A percentile compares a stretch with the other conserved stretches of the same genome.
Conservation (phyloP, 2,329 filamentous ascomycete species). For the Aureobasidium vineae region DNA sequence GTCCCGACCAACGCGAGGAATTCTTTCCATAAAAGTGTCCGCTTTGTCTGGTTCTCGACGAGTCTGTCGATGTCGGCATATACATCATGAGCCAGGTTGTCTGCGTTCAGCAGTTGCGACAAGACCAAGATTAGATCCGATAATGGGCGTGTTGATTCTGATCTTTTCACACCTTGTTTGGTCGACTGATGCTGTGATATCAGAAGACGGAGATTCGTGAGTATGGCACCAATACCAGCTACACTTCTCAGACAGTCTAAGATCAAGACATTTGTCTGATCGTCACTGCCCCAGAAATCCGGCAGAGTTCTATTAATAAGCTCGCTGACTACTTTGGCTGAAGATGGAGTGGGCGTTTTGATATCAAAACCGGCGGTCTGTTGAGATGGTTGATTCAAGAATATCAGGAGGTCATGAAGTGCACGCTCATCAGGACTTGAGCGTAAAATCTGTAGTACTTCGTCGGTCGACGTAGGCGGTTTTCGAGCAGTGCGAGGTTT, state of each 20-base stretch:
- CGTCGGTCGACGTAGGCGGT: constrained; percentile 28
- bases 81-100: constrained; percentile 45
- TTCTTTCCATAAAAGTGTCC: constrained; percentile 62
- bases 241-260: constrained; percentile 68
- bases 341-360: constrained; percentile 61
- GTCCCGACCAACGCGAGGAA: constrained; percentile 58
- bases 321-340: constrained; percentile 71
- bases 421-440: constrained; percentile 42
- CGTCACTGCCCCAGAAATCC: constrained; percentile 75
- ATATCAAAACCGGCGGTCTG: constrained; percentile 53
- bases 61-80: constrained; percentile 47
- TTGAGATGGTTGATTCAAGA: constrained; percentile 31
- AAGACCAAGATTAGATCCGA: constrained; percentile 47
- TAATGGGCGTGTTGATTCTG: constrained; percentile 36
- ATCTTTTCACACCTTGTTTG: constrained; percentile 24
- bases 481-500: background rate
- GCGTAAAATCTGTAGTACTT: constrained; percentile 41
- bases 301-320: constrained; percentile 73
- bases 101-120: constrained; percentile 45
- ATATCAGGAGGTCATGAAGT: constrained; percentile 37
- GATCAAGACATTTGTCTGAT: constrained; percentile 51
- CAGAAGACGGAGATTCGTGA: constrained; percentile 44
- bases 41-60: constrained; percentile 46
- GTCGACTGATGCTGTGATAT: background rate
- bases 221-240: constrained; percentile 72